Base-by-base conservation (phyloP, 2,329 filamentous ascomycete genomes). In the Hypoxylon sp. region DNA sequence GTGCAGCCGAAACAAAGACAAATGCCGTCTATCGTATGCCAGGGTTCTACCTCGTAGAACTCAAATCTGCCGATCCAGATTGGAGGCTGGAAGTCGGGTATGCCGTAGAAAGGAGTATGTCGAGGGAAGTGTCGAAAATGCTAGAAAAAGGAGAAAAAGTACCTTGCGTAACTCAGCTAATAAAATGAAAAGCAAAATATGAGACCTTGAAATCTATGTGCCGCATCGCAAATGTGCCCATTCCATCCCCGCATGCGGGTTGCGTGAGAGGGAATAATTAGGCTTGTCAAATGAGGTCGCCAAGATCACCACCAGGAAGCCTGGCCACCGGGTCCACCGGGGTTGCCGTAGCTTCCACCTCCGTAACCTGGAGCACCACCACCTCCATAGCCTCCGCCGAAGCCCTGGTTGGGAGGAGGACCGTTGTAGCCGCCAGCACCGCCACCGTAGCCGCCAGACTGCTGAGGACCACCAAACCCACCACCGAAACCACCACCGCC, bases 281-380 rank as follows among this genome's bases (percentile, higher is more conserved):
- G 72, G 69, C 66, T 47, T 55, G 71, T 65, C 59, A 59, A 68
- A 52, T 63, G 39, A 44, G 39, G 67, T 69, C 66, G 54, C 58
- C 58, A 63, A 63, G 63, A 67, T 84, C 87, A 88, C 87, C 86
- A 93, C 91, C 91, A 93, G 74, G 88, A 90, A 70, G 85, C 90
- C 78, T 89, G 88, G 77, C 88, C 87, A 67, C 88, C 88, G 50
- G 84, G 84, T 72, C 87, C 87, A 73, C 87, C 85, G 74, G 91
- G 90, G 82, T 92, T 91, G 80, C 91, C 91, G 81, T 92, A 92
- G 80, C 88, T 81, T 68, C 88, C 87, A 59, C 85, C 82, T 46
- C 79, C 78, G 62, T 80, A 77, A 62, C 29, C 58, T 69, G 84
- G 82, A 76, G 83, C 77, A 66, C 83, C 82, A 48, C 85, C 82